phyloP scores from a whole-genome alignment of 176 grass and related monocot species.

The maize (Zea mays) region DNA sequence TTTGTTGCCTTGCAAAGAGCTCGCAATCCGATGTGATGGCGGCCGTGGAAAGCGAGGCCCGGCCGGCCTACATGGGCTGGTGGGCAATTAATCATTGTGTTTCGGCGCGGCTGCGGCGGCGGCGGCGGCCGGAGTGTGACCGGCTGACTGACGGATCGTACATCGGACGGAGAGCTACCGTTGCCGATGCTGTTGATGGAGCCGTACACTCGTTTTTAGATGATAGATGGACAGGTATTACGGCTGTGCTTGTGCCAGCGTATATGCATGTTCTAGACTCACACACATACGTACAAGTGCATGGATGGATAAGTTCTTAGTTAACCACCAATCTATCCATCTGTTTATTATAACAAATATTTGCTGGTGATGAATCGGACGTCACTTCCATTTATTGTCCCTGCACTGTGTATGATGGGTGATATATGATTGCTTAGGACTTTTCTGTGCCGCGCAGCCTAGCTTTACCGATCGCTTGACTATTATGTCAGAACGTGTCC shows the following conservation, averaged over 20 bases:
- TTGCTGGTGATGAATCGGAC: conserved; percentile 3
- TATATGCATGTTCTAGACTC: no score
- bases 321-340: background rate
- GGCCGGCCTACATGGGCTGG: background rate
- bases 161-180: no score
- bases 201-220: background rate
- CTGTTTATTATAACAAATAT: background rate
- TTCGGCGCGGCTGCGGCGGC: background rate
- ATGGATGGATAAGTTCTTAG: conserved; percentile 13
- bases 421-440: background rate
- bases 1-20: background rate
- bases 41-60: conserved; percentile 25
- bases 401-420: background rate
- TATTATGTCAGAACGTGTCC: background rate
- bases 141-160: no score
- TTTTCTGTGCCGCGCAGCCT: background rate
- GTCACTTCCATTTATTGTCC: background rate
- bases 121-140: background rate
- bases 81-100: background rate
- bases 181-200: background rate
- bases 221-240: no score
- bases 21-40: conserved; percentile 4
- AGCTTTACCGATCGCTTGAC: background rate
- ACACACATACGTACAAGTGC: no score
- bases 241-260: no score